Evolutionary conservation across 257 asterid genomes (phyloP).

Genomic region (Solanum pinnatisectum): DNA sequence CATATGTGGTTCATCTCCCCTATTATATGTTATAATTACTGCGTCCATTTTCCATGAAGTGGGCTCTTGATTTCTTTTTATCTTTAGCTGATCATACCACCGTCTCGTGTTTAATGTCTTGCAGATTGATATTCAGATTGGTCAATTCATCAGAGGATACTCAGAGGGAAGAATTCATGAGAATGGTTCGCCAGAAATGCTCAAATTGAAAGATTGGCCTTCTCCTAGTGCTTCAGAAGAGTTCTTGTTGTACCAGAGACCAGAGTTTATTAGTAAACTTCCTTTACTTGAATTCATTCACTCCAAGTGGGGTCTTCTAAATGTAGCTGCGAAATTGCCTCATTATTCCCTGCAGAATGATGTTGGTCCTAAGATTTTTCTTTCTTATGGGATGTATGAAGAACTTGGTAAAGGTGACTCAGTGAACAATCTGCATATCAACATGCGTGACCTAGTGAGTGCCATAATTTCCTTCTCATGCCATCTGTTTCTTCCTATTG

Average conservation of each 20-base stretch:
- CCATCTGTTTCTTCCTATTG: background rate
- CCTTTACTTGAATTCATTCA: conserved; percentile 94
- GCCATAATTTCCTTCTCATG: background rate
- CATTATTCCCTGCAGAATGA: conserved; percentile 96
- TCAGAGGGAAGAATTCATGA: conserved; percentile 69
- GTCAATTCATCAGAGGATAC: conserved; percentile 82
- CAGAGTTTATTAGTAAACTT: conserved; percentile 81
- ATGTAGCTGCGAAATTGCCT: conserved; percentile 95
- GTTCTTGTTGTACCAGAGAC: conserved; percentile 84
- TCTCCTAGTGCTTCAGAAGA: conserved; percentile 91
- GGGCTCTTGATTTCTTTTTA: background rate
- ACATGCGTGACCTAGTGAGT: conserved; percentile 89
- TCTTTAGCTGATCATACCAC: conserved; percentile 6
- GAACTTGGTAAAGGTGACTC: conserved; percentile 62
- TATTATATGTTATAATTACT: background rate
- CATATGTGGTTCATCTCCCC: background rate
- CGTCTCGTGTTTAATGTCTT: conserved; percentile 16
- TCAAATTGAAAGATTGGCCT: conserved; percentile 98
- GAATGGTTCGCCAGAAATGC: conserved; percentile 54
- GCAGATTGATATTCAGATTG: conserved; percentile 70
- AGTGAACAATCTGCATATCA: conserved; percentile 68
- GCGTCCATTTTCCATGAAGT: background rate
- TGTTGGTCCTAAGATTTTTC: conserved; percentile 85
- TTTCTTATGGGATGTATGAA: conserved; percentile 66
- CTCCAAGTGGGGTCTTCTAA: conserved; percentile 97